A percentile compares a stretch with the other conserved stretches of the same genome.
These are phyloP conservation scores for Xylaria curta DNA, from an alignment of 495 filamentous ascomycete species.

Conservation along the genomic window DNA sequence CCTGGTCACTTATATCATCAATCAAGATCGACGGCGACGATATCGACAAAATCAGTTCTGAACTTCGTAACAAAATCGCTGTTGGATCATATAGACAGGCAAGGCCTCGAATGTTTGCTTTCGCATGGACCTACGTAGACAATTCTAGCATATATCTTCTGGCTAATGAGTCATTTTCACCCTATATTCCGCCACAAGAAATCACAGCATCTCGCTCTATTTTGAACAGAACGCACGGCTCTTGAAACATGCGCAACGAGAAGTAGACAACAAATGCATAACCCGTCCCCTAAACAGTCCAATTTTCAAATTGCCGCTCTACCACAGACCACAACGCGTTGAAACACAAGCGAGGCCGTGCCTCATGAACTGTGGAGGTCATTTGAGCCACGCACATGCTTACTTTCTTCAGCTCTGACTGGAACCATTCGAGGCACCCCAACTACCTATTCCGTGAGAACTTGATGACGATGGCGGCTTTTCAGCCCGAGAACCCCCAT, in stretches of 20 bases:
- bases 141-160: not conserved
- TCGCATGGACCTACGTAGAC: not conserved
- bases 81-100: not conserved
- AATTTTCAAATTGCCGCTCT: not conserved
- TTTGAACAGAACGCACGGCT: not conserved
- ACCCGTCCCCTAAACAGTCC: not conserved
- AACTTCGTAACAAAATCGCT: not conserved
- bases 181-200: not conserved
- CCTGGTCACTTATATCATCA: not conserved
- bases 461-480: not conserved
- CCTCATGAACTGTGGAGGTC: not conserved
- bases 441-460: not conserved
- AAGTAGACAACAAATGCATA: not conserved
- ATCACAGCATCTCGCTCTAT: not conserved
- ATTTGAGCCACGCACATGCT: not conserved
- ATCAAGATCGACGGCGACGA: not conserved
- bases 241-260: not conserved
- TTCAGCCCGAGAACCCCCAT: not conserved
- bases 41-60: not conserved
- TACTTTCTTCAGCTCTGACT: not conserved
- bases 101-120: not conserved
- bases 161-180: not conserved
- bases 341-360: not conserved
- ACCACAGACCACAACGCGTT: not conserved
- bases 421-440: not conserved